Conservation (phyloP, 768 basidiomycete genomes). For the Tulasnella sp. region DNA sequence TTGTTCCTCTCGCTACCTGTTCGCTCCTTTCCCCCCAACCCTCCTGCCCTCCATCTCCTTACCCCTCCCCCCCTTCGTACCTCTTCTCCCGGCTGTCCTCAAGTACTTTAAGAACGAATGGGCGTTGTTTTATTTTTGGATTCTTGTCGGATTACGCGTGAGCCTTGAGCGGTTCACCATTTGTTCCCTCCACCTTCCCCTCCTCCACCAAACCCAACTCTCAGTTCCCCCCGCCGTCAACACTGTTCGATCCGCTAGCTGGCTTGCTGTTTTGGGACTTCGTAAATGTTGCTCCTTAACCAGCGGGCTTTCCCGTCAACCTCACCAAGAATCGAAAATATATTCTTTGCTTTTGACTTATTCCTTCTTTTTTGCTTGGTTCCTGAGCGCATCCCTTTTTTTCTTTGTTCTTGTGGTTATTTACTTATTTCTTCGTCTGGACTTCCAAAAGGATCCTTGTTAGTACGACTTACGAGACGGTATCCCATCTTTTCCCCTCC, state of each 20-base stretch:
- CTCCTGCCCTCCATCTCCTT: not conserved
- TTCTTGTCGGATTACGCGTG: not conserved
- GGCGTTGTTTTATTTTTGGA: constrained; percentile 12
- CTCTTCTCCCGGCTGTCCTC: not conserved
- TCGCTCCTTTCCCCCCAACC: not conserved
- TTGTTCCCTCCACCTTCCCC: not conserved
- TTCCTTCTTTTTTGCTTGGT: constrained; percentile 21
- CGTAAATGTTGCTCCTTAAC: not conserved
- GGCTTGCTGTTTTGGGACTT: not conserved
- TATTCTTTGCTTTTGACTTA: constrained; percentile 22
- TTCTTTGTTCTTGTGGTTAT: not conserved
- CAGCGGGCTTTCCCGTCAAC: not conserved
- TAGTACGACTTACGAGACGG: not conserved
- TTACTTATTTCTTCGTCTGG: not conserved
- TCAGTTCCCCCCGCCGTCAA: not conserved
- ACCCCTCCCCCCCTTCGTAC: not conserved
- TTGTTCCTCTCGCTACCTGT: not conserved
- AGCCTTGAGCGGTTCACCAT: constrained; percentile 12
- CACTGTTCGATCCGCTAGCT: not conserved
- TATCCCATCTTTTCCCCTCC: not conserved
- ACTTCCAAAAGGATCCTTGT: not conserved
- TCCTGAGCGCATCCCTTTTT: not conserved
- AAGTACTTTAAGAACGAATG: constrained; percentile 12
- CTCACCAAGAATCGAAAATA: not conserved
- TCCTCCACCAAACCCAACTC: not conserved